Base-by-base conservation (phyloP, 2,329 filamentous ascomycete species). In the Xylariaceae sp. region DNA sequence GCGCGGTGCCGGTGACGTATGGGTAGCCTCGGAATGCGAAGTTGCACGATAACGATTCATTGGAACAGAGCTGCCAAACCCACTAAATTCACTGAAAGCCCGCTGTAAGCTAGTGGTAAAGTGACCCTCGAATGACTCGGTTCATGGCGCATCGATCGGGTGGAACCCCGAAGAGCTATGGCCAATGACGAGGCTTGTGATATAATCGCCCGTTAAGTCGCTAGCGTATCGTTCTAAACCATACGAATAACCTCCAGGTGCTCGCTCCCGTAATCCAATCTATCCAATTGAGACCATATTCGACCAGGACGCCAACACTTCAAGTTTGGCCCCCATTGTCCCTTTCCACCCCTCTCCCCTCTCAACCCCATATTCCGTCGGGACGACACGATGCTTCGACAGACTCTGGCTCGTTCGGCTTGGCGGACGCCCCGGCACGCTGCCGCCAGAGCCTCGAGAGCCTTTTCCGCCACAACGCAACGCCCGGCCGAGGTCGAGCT, bases 401-500 rank as follows among this genome's bases (percentile, higher is more conserved):
- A 84, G 71, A 77, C 80, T 75, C 74, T 86, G 72, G 80, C 81
- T 75, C 82, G 82, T 76, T 84, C 83, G 78, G 79, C 82, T 76
- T 81, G 81, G 79, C 81, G 82, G 80, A 79, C 79, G 67, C 75
- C 80, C 74, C 78, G 77, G 71, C 79, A 77, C 11, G 51, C 50
- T 70, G 76, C 76, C 70, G 76, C 74, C 72, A 76, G 74, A 72
- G 82, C 82, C 74, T 80, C 84, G 73, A 85, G 91, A 76, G 78
- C 87, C 68, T 96, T 99, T 79, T 83, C 88, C 75, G 88, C 86
- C 68, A 91, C 89, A 65, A 75, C 82, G 70, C 83, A 81, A 75
- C 84, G 90, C 73, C 83, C 83, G 67, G 92, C 91, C 66, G 91
- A 97, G 80, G 91, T 99, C 70, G 91, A 96, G 82, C 84, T 99